phyloP scores from a whole-genome alignment of 176 grass and related monocot genomes.

The Guadua angustifolia region DNA sequence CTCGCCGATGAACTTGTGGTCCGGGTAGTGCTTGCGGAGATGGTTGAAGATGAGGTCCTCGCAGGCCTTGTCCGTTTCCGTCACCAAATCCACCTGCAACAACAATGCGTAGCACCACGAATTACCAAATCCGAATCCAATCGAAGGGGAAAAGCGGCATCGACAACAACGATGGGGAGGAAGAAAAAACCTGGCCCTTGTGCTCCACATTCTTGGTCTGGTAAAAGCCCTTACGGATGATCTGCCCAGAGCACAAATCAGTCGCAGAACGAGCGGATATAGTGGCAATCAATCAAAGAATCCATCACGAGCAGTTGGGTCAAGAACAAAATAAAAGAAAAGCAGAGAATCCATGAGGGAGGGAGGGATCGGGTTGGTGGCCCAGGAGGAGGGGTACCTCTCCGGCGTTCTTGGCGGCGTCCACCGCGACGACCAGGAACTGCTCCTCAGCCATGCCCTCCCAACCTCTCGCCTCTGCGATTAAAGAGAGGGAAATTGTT shows the following conservation, averaged over 20 bases:
- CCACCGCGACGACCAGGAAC: conserved; percentile 73
- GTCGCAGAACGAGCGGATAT: background rate
- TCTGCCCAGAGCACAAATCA: conserved; percentile 41
- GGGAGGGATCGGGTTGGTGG: background rate
- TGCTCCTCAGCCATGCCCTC: conserved; percentile 53
- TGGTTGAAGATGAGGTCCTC: conserved; percentile 92
- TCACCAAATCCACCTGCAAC: conserved; percentile 93
- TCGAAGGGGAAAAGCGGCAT: background rate
- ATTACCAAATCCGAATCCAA: conserved; percentile 35
- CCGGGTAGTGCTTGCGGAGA: conserved; percentile 78
- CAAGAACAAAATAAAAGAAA: background rate
- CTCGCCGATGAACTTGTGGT: conserved; percentile 97
- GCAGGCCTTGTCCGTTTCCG: conserved; percentile 97
- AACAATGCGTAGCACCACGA: conserved; percentile 24
- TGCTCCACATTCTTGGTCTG: conserved; percentile 92
- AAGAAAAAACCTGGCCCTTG: conserved; percentile 78
- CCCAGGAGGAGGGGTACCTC: conserved; percentile 50
- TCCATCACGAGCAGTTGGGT: background rate
- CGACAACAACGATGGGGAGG: background rate
- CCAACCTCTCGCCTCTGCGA: conserved; percentile 1
- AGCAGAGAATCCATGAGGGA: background rate
- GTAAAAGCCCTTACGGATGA: conserved; percentile 87
- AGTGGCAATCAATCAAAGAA: conserved; percentile 27
- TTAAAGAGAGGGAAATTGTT: conserved; percentile 2
- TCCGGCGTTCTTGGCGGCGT: conserved; percentile 77